Conservation (phyloP, 2,329 filamentous ascomycete genomes). For the Penicillium vulpinum region DNA sequence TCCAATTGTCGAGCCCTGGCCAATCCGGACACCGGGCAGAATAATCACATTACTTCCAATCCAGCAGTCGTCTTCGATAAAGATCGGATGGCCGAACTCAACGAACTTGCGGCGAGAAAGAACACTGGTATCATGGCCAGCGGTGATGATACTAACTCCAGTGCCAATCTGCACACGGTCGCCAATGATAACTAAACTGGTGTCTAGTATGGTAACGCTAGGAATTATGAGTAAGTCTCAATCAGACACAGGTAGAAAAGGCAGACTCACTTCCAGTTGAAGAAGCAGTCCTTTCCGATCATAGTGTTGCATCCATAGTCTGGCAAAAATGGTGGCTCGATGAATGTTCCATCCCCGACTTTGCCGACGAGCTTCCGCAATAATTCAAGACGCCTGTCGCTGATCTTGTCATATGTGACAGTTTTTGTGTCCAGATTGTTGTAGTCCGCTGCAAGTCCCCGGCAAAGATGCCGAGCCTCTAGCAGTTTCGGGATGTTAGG, state of each 20-base stretch:
- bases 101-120: constrained; percentile 50
- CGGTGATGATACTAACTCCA: constrained; percentile 54
- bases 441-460: constrained; percentile 29
- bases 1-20: constrained; percentile 44
- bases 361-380: constrained; percentile 30
- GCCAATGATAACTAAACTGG: constrained; percentile 55
- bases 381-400: constrained; percentile 26
- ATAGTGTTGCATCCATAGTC: constrained; percentile 38
- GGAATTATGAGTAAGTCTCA: background rate
- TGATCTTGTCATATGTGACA: constrained; percentile 29
- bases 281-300: constrained; percentile 33
- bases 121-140: constrained; percentile 55
- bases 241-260: background rate
- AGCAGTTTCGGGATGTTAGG: constrained; percentile 26
- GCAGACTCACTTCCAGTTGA: constrained; percentile 34
- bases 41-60: constrained; percentile 51
- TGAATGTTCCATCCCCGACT: constrained; percentile 31
- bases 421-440: constrained; percentile 31
- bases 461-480: constrained; percentile 32
- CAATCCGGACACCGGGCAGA: constrained; percentile 46
- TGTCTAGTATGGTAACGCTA: constrained; percentile 60
- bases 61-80: constrained; percentile 53
- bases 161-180: constrained; percentile 56
- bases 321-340: constrained; percentile 34
- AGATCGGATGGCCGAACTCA: constrained; percentile 52